phyloP scores from a whole-genome alignment of 2,329 filamentous ascomycete species.

The Daldinia sp. region DNA sequence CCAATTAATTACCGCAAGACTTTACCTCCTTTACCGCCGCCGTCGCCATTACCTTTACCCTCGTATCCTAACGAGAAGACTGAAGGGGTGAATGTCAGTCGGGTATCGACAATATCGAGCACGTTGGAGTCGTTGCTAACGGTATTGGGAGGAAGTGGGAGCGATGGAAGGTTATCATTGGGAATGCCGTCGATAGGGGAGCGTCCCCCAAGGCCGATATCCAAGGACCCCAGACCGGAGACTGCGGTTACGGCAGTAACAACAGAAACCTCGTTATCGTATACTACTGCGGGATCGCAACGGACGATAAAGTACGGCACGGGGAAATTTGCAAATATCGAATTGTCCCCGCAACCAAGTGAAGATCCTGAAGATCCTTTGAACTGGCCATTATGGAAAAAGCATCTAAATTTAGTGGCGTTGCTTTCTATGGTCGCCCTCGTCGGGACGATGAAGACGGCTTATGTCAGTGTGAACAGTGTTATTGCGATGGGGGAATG shows the following conservation, averaged over 20 bases:
- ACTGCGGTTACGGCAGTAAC: constrained; percentile 40
- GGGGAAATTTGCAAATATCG: constrained; percentile 53
- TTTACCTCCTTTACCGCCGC: constrained; percentile 41
- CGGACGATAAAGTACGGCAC: constrained; percentile 57
- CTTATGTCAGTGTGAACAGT: constrained; percentile 58
- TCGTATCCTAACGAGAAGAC: background rate
- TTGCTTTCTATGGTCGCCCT: constrained; percentile 58
- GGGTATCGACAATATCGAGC: constrained; percentile 8
- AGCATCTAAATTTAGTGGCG: constrained; percentile 58
- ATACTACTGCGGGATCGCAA: constrained; percentile 46
- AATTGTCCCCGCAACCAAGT: constrained; percentile 64
- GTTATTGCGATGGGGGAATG: constrained; percentile 53
- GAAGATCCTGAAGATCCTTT: constrained; percentile 63
- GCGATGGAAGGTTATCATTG: constrained; percentile 30
- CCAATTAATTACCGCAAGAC: constrained; percentile 38
- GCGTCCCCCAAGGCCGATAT: constrained; percentile 33
- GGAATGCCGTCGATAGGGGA: constrained; percentile 17
- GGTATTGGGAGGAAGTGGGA: constrained; percentile 16
- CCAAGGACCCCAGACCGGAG: constrained; percentile 42
- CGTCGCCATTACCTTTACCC: constrained; percentile 36
- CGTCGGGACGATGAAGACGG: constrained; percentile 62
- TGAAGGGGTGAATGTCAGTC: background rate
- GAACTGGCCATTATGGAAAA: constrained; percentile 66
- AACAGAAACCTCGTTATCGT: constrained; percentile 41
- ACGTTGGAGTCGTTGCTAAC: constrained; percentile 26